phyloP scores from a whole-genome alignment of 768 basidiomycete species.

The Auriscalpium vulgare region DNA sequence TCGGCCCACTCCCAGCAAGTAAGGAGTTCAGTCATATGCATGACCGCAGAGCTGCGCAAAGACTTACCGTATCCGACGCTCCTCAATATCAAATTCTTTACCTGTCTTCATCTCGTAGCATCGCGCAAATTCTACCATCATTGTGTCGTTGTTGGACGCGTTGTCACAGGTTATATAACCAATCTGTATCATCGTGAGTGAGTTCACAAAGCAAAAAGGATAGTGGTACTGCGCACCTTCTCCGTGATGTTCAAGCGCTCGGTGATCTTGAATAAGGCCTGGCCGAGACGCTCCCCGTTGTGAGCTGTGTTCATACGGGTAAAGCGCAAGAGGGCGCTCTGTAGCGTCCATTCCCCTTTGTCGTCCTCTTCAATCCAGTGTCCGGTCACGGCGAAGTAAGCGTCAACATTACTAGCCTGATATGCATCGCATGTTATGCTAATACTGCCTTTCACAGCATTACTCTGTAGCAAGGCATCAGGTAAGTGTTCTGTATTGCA shows the following conservation, averaged over 20 bases:
- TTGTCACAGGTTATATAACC: conserved; percentile 32
- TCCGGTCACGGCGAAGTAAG: conserved; percentile 32
- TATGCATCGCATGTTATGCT: conserved; percentile 33
- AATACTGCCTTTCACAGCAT: conserved; percentile 18
- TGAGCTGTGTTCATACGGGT: conserved; percentile 28
- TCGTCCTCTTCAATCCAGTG: conserved; percentile 31
- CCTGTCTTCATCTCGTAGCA: conserved; percentile 3
- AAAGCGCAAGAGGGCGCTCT: conserved; percentile 28
- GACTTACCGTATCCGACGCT: conserved; percentile 12
- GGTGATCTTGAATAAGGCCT: conserved; percentile 30
- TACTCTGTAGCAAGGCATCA: conserved; percentile 3
- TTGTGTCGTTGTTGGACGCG: conserved; percentile 29
- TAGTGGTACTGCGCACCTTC: conserved; percentile 18
- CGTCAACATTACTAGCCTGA: conserved; percentile 31
- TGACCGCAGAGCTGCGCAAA: background rate
- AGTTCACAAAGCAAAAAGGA: background rate
- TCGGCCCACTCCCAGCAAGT: no score
- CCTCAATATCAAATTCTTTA: background rate
- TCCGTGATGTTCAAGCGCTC: conserved; percentile 21
- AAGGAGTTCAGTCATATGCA: no score
- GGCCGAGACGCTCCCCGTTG: conserved; percentile 26
- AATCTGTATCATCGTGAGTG: conserved; percentile 18
- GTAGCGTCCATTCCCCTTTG: conserved; percentile 20
- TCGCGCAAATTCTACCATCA: conserved; percentile 22
- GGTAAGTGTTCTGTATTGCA: no score